Evolutionary conservation across 2,329 filamentous ascomycete genomes (phyloP), one percentile per base, ranked within the genome.

Genomic region (Colletotrichum tropicale): DNA sequence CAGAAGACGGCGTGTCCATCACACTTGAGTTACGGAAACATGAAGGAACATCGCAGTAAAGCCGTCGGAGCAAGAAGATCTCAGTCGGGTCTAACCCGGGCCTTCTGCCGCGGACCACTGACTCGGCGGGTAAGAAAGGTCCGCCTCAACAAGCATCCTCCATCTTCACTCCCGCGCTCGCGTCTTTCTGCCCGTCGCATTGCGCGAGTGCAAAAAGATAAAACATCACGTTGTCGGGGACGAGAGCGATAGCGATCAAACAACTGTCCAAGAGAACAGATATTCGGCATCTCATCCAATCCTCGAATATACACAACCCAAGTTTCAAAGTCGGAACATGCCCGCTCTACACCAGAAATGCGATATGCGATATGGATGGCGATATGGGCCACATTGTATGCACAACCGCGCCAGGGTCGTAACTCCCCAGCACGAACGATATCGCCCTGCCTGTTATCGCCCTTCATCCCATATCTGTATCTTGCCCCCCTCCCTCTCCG

Each of bases 101-200:
- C 10, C 3, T 1, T 52, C 43, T 52, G 43, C 43, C 43, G 43
- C 43, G n/a, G 0, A 52, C 3, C 10, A 52, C 43, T 52, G 43
- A 52, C 43, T 52, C n/a, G n/a, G n/a, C 43, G n/a, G n/a, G 43
- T 0, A 0, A 52, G 0, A 52, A 21, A 0, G 43, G 43, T n/a
- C 43, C 43, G 43, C 43, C 43, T 52, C 43, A 52, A 52, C 43
- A 52, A 52, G 43, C 43, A 52, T 52, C 43, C 43, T 52, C 43
- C 43, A 52, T 52, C 10, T 5, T 52, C 38, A 48, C 18, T 12
- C 1, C 38, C 38, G 36, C 18, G 38, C 43, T 52, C 43, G 43
- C 43, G 43, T 52, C 43, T 21, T 52, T 13, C 43, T 48, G 18
- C 43, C 43, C 43, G 13, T 21, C 43, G 43, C 43, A 52, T 52